Conservation (phyloP, 352 stramenopile genomes). For the Thalassiosira mediterranea region DNA sequence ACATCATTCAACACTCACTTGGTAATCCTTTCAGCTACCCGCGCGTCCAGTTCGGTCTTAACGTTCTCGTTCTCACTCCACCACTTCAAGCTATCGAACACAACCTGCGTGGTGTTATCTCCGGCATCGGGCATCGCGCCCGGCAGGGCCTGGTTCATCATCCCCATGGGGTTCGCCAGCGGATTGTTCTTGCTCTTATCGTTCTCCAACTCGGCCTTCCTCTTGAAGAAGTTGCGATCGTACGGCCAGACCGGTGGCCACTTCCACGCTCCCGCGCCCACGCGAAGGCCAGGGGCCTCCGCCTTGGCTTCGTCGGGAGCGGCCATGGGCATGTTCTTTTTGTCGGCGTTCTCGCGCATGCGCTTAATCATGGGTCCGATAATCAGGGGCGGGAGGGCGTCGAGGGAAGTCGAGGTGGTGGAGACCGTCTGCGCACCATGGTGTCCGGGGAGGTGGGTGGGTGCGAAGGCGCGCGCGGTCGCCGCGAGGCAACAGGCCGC, state of each 20-base stretch:
- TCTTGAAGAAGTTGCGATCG: conserved; percentile 72
- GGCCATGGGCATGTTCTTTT: conserved; percentile 78
- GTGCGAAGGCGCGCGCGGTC: background rate
- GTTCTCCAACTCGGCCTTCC: conserved; percentile 53
- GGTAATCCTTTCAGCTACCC: conserved; percentile 65
- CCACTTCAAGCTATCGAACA: conserved; percentile 67
- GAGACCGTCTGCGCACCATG: background rate
- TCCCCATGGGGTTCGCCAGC: conserved; percentile 42
- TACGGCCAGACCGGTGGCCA: conserved; percentile 83
- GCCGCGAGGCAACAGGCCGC: background rate
- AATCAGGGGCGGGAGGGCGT: conserved; percentile 32
- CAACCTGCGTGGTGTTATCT: conserved; percentile 33
- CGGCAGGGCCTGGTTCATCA: conserved; percentile 28
- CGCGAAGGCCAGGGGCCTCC: conserved; percentile 72
- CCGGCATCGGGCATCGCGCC: conserved; percentile 28
- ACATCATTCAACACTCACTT: conserved; percentile 57
- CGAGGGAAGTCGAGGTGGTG: background rate
- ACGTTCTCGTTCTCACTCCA: conserved; percentile 59
- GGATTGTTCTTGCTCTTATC: conserved; percentile 13
- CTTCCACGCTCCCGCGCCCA: conserved; percentile 73
- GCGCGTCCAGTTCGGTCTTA: conserved; percentile 63
- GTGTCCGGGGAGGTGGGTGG: background rate
- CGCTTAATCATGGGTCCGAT: conserved; percentile 68
- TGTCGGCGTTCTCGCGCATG: conserved; percentile 72
- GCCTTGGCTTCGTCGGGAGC: conserved; percentile 47